A percentile compares a stretch with the other conserved stretches of the same genome.
These are phyloP conservation scores for Plantago elongata DNA, from an alignment of 257 asterid genomes.

Conservation along the genomic window DNA sequence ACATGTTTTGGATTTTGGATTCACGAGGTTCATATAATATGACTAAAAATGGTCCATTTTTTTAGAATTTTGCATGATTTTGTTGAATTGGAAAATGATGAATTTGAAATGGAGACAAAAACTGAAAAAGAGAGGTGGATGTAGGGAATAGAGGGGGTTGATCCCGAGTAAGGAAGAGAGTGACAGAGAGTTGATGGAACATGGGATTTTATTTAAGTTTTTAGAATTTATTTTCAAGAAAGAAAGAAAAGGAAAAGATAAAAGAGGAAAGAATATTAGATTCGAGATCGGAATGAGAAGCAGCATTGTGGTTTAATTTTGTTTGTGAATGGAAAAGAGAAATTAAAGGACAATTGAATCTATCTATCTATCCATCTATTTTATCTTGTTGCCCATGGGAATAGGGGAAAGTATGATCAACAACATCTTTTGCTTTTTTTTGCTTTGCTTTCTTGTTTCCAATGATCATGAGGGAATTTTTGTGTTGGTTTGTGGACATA, in stretches of 20 bases:
- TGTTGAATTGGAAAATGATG: slow-evolving; percentile 26
- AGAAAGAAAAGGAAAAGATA: not conserved
- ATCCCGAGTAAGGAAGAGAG: slow-evolving; percentile 48
- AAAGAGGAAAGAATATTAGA: slow-evolving; percentile 22
- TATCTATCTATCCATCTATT: no score
- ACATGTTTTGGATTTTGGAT: no score
- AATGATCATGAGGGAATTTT: slow-evolving; percentile 28
- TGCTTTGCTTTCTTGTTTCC: slow-evolving; percentile 7
- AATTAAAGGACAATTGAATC: slow-evolving; percentile 36
- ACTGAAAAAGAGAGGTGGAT: slow-evolving; percentile 36
- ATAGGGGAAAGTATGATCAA: slow-evolving; percentile 41
- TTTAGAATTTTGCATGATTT: slow-evolving; percentile 32
- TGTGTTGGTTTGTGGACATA: slow-evolving; percentile 1
- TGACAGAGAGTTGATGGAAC: slow-evolving; percentile 34
- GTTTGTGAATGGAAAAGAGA: not conserved
- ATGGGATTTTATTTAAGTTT: not conserved
- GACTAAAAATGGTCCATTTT: slow-evolving; percentile 24
- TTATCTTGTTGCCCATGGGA: slow-evolving; percentile 38
- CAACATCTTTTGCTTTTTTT: slow-evolving; percentile 28
- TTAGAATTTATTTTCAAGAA: not conserved
- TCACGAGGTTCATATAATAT: slow-evolving; percentile 3
- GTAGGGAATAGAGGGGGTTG: slow-evolving; percentile 24
- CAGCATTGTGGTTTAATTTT: slow-evolving; percentile 14
- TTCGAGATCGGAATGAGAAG: slow-evolving; percentile 48
- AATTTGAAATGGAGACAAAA: slow-evolving; percentile 35